Evolutionary conservation across 2,329 filamentous ascomycete species (phyloP).

Genomic region (Chrysoporthe puriensis): DNA sequence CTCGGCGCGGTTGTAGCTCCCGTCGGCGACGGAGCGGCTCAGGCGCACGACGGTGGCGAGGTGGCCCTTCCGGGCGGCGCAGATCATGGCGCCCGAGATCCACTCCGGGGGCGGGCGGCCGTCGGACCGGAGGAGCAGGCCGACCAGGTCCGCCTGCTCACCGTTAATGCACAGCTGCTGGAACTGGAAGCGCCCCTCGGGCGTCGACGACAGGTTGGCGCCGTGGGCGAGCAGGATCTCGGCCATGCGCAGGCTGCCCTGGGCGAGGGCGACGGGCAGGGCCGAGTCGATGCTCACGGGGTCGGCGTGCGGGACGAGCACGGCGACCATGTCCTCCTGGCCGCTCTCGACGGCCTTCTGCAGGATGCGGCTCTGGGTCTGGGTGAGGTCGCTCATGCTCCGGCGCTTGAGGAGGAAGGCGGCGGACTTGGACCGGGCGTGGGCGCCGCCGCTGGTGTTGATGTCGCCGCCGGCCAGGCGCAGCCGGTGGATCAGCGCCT

Average conservation of each 20-base stretch:
- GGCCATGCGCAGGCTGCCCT: slow-evolving; percentile 47
- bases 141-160: slow-evolving; percentile 50
- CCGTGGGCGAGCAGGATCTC: slow-evolving; percentile 56
- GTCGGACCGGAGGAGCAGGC: slow-evolving; percentile 53
- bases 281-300: slow-evolving; percentile 52
- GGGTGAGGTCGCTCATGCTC: slow-evolving; percentile 55
- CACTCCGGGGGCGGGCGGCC: slow-evolving; percentile 48
- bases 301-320: slow-evolving; percentile 58
- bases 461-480: slow-evolving; percentile 54
- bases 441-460: slow-evolving; percentile 40
- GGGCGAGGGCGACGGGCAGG: slow-evolving; percentile 53
- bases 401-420: slow-evolving; percentile 52
- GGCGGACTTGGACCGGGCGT: slow-evolving; percentile 41
- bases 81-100: slow-evolving; percentile 55
- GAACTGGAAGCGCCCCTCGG: slow-evolving; percentile 58
- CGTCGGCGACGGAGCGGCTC: slow-evolving; percentile 57
- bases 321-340: slow-evolving; percentile 56
- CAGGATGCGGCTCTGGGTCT: slow-evolving; percentile 55
- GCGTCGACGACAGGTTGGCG: slow-evolving; percentile 50
- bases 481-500: slow-evolving; percentile 57
- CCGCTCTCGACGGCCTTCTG: slow-evolving; percentile 54
- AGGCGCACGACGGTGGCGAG: slow-evolving; percentile 54
- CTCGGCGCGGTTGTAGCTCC: slow-evolving; percentile 54
- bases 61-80: slow-evolving; percentile 54
- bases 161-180: slow-evolving; percentile 53